A percentile compares a stretch with the other conserved stretches of the same genome.
Evolutionary conservation across 352 stramenopile genomes (phyloP).

Genomic region (Globisporangium solare): DNA sequence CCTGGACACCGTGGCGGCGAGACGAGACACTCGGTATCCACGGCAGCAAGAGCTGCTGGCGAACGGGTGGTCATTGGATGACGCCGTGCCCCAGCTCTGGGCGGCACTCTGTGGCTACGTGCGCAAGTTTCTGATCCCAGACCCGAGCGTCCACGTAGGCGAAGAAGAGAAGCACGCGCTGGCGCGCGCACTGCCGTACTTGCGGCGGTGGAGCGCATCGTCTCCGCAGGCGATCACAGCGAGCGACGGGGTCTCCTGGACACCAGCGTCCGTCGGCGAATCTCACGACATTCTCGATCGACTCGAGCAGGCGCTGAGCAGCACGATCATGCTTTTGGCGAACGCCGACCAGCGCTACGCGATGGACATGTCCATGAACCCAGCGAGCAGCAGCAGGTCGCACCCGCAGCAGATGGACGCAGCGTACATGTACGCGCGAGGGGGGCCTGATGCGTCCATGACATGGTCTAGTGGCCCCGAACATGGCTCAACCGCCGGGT

Average conservation of each 20-base stretch:
- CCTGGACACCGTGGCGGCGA: conserved; percentile 28
- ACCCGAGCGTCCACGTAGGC: conserved; percentile 25
- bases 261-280: conserved; percentile 44
- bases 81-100: conserved; percentile 52
- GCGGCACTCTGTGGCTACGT: conserved; percentile 54
- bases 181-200: conserved; percentile 32
- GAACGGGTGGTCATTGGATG: conserved; percentile 28
- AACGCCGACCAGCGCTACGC: background rate
- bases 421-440: conserved; percentile 14
- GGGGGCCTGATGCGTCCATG: background rate
- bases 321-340: conserved; percentile 8
- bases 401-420: conserved; percentile 12
- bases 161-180: conserved; percentile 52
- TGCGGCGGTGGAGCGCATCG: conserved; percentile 51
- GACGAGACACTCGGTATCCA: conserved; percentile 21
- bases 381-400: conserved; percentile 15
- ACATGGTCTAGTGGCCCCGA: conserved; percentile 5
- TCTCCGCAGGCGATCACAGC: conserved; percentile 28
- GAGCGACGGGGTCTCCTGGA: conserved; percentile 33
- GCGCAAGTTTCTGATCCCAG: conserved; percentile 41
- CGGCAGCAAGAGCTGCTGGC: conserved; percentile 14
- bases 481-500: conserved; percentile 1
- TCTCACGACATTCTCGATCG: conserved; percentile 48
- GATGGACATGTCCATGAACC: background rate
- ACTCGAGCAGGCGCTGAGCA: conserved; percentile 47